Base-by-base conservation (phyloP, 352 stramenopile species). In the Pythium plurisporium region DNA sequence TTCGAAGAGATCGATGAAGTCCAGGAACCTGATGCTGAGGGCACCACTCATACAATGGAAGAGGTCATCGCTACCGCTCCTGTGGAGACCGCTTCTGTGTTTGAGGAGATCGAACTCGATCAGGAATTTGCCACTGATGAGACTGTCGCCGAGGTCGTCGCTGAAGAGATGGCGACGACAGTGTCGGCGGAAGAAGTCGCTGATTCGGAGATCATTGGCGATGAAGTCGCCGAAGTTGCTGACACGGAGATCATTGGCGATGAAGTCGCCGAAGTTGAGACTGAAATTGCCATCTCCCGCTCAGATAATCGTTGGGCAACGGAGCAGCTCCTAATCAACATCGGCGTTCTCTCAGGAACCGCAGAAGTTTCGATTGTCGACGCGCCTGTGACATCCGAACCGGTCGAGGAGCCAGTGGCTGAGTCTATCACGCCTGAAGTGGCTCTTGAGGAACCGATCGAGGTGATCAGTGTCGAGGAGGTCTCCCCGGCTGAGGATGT, bases 321-420 rank as follows among this genome's bases (percentile, higher is more conserved):
- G 23, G 53, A 61, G n/a, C 53, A 54, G 42, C 47, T 61, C 22
- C 43, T 61, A 7, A 50, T 61, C 23, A 50, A 61, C 31, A 19
- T 54, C 7, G 53, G 43, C 25, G 43, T 25, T 22, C 27, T 50
- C 27, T 61, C 42, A 22, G 53, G 53, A 36, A 43, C 46, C 23
- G 43, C 27, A 8, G 43, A 55, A 42, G 34, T 46, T 41, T 25
- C 34, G 2, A n/a, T 17, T 20, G 5, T 23, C 12, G 43, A n/a
- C 17, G 50, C 25, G 19, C 11, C 34, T 20, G 15, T 31, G 23
- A 15, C 17, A 2, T 14, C 27, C 4, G 55, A 42, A 11, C 14
- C 17, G 23, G 54, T 31, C 23, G 41, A 34, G 19, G 51, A 50
- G 29, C 3, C 34, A 15, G 38, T 43, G n/a, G n/a, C n/a, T 25